Evolutionary conservation across 2,329 filamentous ascomycete genomes (phyloP), one percentile per base, ranked within the genome.

Genomic region (Biscogniauxia sp.): DNA sequence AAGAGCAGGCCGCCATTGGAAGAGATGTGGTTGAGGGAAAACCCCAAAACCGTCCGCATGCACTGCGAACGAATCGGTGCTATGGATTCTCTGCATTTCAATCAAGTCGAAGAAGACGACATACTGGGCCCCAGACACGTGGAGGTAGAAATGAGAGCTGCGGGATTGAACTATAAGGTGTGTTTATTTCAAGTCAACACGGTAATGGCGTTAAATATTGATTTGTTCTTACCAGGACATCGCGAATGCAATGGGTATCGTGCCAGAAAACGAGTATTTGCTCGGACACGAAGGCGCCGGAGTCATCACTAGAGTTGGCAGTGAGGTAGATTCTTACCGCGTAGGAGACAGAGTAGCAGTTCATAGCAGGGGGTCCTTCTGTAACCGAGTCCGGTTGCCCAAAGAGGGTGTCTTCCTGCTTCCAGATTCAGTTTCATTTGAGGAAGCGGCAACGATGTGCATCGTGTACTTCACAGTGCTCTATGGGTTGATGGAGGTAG

Each of bases 81-180:
- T 11, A 3, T 62, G 5, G 60, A 59, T 5, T 54, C 57, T 4
- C 26, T 59, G 1, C 26, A 51, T 11, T 62, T 45, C 19, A 20
- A n/a, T n/a, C 54, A 62, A 19, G 5, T 53, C 2, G 28, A 32
- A 32, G 17, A 28, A n/a, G 20, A 17, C 19, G 37, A 28, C 13
- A 20, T 45, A 7, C 20, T 50, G 3, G 20, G 23, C 6, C 52
- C 53, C 3, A 41, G 50, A 11, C 51, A 20, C 5, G 56, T 63
- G 2, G 61, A 63, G 51, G 23, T 63, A 15, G 58, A 59, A n/a
- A 32, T 61, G 2, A 37, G 20, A 13, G 56, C 61, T 1, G 49
- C 56, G 23, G 61, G 59, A 5, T 45, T 64, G 15, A 62, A 62
- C 20, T 62, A 59, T 55, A 62, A 62, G 49, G 60, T 32, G 6